Base-by-base conservation (phyloP, 2,329 filamentous ascomycete genomes). In the Paecilomyces niveus region DNA sequence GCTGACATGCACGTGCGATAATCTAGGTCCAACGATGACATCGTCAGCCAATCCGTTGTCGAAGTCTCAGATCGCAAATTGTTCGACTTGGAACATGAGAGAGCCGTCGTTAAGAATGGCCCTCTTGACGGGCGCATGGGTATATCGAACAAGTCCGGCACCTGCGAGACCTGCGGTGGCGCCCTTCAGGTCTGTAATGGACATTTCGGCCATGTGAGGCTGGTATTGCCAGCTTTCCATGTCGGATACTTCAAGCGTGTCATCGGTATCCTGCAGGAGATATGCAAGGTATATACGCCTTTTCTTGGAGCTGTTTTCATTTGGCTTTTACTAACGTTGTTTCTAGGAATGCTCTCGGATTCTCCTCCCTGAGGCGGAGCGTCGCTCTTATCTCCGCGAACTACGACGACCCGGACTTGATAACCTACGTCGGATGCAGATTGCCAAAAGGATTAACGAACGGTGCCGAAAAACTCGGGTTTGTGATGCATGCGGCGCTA, bases 221-320 rank as follows among this genome's bases (percentile, higher is more conserved):
- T 99, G 13, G 90, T 93, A 1, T 80, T 99, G 55, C 94, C 94
- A 3, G 91, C 89, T 51, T 97, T 97, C 70, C 94, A 99, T 71
- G 92, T 97, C 64, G 94, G 94, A 39, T 99, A 97, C 72, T 84
- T 99, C 67, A 94, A 92, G 72, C 92, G 95, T 72, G 91, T 94
- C 63, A 93, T 96, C 70, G 88, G 87, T 52, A 92, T 96, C 58
- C 81, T 99, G 24, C 92, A 97, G 72, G 89, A 94, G 69, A 95
- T 99, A 64, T 99, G 94, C 86, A 99, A 96, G 72, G 79, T 82
- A 70, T 51, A 70, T 54, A 26, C 24, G 51, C 18, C 18, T 39
- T 4, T 24, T 18, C n/a, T n/a, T n/a, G n/a, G n/a, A n/a, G n/a
- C n/a, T 49, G 50, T 26, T 61, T 50, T 53, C 51, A 32, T 21